A percentile compares a stretch with the other conserved stretches of the same genome.
Conservation (phyloP, 2,329 filamentous ascomycete genomes). For the Tolypocladium paradoxum region DNA sequence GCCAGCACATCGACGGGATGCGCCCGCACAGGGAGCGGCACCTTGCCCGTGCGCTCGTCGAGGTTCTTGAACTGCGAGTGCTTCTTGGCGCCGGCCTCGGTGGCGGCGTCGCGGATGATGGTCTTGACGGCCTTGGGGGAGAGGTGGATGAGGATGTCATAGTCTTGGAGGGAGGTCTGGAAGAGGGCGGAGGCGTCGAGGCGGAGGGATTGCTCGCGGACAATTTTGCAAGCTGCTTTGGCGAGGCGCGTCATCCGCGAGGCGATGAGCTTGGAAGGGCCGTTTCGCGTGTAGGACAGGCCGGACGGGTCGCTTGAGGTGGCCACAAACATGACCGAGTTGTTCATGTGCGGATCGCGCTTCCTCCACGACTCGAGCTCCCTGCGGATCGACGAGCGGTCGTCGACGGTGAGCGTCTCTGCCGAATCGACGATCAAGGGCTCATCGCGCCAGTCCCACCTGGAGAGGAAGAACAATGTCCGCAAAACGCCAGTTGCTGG, state of each 20-base stretch:
- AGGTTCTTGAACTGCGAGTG: constrained; percentile 72
- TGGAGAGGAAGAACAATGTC: constrained; percentile 65
- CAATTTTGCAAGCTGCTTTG: constrained; percentile 57
- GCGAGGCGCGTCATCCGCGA: constrained; percentile 74
- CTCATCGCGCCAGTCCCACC: constrained; percentile 85
- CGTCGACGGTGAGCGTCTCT: constrained; percentile 48
- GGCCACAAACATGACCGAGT: constrained; percentile 68
- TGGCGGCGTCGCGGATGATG: constrained; percentile 26
- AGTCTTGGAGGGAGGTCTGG: constrained; percentile 60
- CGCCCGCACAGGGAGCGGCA: constrained; percentile 38
- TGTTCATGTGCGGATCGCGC: constrained; percentile 81
- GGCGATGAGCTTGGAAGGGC: constrained; percentile 72
- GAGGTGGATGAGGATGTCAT: constrained; percentile 76
- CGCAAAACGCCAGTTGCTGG: constrained; percentile 71
- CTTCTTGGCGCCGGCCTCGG: constrained; percentile 23
- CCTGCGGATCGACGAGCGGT: constrained; percentile 53
- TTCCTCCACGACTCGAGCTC: constrained; percentile 77
- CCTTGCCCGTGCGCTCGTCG: constrained; percentile 41
- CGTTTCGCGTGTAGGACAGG: constrained; percentile 62
- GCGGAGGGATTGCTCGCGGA: constrained; percentile 39
- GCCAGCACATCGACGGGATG: constrained; percentile 55
- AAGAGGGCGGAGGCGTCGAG: constrained; percentile 52
- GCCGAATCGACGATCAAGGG: constrained; percentile 68
- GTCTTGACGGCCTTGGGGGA: constrained; percentile 39
- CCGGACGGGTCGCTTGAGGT: constrained; percentile 71